phyloP scores from a whole-genome alignment of 2,329 filamentous ascomycete genomes.

The Beauveria sp. region DNA sequence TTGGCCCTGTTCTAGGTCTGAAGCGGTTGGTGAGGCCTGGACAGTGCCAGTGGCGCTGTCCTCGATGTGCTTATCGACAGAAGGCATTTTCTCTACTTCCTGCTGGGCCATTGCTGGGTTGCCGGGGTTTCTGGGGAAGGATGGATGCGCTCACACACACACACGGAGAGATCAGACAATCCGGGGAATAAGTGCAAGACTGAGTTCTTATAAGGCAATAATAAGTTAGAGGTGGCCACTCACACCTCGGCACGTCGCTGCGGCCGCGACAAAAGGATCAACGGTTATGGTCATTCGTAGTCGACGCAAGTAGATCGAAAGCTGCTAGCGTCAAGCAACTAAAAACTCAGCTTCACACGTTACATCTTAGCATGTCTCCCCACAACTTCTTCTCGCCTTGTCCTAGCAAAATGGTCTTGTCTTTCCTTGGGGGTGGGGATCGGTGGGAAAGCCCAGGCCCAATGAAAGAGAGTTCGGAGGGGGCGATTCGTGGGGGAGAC shows the following conservation, averaged over 20 bases:
- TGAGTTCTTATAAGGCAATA: neutral
- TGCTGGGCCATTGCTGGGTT: conserved; percentile 18
- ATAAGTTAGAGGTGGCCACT: neutral
- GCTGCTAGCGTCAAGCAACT: neutral
- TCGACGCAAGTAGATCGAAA: too few relatives aligned
- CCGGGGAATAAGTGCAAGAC: neutral
- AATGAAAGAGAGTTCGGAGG: neutral
- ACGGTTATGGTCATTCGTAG: neutral
- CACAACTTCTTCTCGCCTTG: conserved; percentile 1
- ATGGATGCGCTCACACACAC: neutral
- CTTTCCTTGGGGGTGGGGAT: neutral
- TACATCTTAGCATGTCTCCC: conserved; percentile 8
- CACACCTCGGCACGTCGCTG: neutral
- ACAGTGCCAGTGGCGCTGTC: neutral
- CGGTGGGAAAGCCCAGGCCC: neutral
- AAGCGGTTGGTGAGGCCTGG: neutral
- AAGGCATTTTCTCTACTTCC: conserved; percentile 19
- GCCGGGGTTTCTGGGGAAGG: neutral
- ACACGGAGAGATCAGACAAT: neutral
- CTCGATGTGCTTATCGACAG: conserved; percentile 7
- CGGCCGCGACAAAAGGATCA: neutral
- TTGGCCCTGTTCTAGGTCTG: conserved; percentile 6
- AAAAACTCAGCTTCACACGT: conserved; percentile 11
- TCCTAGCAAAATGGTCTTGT: neutral
- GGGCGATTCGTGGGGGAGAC: neutral